Base-by-base conservation (phyloP, 345 rosid genomes). In the Reutealis trisperma region DNA sequence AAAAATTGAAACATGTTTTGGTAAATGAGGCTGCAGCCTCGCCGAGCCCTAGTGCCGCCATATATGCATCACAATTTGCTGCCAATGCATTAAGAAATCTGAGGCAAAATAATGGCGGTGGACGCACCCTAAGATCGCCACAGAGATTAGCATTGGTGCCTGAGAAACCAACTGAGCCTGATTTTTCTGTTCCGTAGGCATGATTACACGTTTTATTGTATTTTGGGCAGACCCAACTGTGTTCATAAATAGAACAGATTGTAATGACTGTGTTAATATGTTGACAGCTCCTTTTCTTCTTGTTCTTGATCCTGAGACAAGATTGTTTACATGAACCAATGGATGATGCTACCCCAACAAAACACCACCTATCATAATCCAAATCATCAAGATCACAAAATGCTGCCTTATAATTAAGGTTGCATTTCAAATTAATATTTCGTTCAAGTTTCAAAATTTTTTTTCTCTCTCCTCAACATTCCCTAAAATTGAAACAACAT, bases 81-180 rank as follows among this genome's bases (percentile, higher is more conserved):
- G 78, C 89, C 80, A 90, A 88, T 54, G 88, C 89, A 51, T 76
- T 90, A 41, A 74, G 87, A 10, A 80, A 77, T 22, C 62, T 89
- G 63, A 84, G 87, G 70, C 85, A 71, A 9, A 84, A 78, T 69
- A 37, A 37, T 37, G 41, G 41, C 41, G 79, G 77, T 58, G 61
- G 59, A 45, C 70, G 61, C 41, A 44, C 72, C 71, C 41, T 80
- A 34, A 82, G 78, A 59, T 54, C 72, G 70, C 81, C 80, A 0
- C 84, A 81, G 61, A 82, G 79, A 25, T 55, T 86, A 60, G 78
- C 83, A 27, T 59, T 88, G 78, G 81, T 91, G 61, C 97, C 93
- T 59, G 90, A 83, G 55, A 94, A 92, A 72, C 98, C 97, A 10
- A 55, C 88, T 2, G 98, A 92, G 72, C 97, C 98, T 8, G 89